Evolutionary conservation across 2,329 filamentous ascomycete genomes (phyloP).

Genomic region (Cercospora sp.): DNA sequence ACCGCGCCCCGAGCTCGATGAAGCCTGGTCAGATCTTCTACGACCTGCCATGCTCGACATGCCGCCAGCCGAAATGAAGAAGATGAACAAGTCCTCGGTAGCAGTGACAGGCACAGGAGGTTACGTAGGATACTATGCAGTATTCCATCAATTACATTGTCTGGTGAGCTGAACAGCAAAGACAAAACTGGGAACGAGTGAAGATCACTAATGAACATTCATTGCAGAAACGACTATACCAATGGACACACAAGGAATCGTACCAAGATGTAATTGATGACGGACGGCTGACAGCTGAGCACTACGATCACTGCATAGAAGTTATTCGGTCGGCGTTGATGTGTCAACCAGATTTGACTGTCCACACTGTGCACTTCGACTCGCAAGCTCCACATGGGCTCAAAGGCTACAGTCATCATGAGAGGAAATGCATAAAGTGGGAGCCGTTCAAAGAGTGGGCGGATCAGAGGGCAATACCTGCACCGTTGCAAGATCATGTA

Average conservation of each 20-base stretch:
- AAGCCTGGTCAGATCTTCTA: slow-evolving; percentile 19
- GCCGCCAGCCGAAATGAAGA: slow-evolving; percentile 14
- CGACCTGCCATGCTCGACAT: slow-evolving; percentile 16
- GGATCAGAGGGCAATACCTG: slow-evolving; percentile 13
- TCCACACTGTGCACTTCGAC: slow-evolving; percentile 16
- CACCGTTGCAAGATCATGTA: slow-evolving; percentile 12
- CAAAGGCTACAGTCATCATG: slow-evolving; percentile 12
- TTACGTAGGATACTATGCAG: slow-evolving; percentile 20
- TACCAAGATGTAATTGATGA: slow-evolving; percentile 15
- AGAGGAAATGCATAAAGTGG: slow-evolving; percentile 16
- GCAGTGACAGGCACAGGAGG: slow-evolving; percentile 4
- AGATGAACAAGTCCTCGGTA: slow-evolving; percentile 19
- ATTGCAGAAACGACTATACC: slow-evolving; percentile 22
- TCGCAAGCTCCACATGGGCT: slow-evolving; percentile 9
- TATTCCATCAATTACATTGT: slow-evolving; percentile 20
- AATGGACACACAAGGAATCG: slow-evolving; percentile 13
- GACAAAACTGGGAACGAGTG: no score
- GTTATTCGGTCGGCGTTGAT: slow-evolving; percentile 16
- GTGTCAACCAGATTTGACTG: slow-evolving; percentile 19
- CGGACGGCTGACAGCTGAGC: slow-evolving; percentile 2
- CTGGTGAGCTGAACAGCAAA: no score
- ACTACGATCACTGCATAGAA: slow-evolving; percentile 21
- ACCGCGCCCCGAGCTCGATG: slow-evolving; percentile 16
- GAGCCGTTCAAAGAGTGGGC: slow-evolving; percentile 14
- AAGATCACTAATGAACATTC: no score